Evolutionary conservation across 768 basidiomycete genomes (phyloP), one percentile per base, ranked within the genome.

Genomic region (Coprinopsis sp.): DNA sequence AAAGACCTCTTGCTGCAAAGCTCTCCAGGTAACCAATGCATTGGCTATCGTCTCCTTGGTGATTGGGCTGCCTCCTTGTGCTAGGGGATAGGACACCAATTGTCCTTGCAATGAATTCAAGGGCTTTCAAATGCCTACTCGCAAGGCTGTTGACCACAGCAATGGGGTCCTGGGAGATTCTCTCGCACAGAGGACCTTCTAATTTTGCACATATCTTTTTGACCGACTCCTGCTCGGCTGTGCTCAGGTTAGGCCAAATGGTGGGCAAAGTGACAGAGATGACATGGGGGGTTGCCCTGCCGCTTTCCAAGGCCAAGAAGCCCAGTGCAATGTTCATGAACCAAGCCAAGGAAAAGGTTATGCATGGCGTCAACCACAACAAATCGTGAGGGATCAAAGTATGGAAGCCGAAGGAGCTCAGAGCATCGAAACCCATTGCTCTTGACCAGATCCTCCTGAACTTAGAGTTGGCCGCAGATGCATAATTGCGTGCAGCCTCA

Each of bases 361-460:
- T 72, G 70, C 68, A 73, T 72, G 1, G 59, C 46, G 33, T 73
- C 68, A 18, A 68, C 51, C 0, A 64, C 55, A 1, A 57, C 30
- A 27, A 57, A 62, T 2, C 16, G 33, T 3, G 57, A 52, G 6
- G 59, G 59, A 29, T 68, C 52, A 60, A 64, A 70, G 51, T 71
- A 70, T 0, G 64, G 61, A 6, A 72, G 55, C 10, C 30, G 30
- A n/a, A n/a, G n/a, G n/a, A n/a, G n/a, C n/a, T n/a, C n/a, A n/a
- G n/a, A n/a, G n/a, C n/a, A n/a, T n/a, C n/a, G n/a, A n/a, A n/a
- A n/a, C n/a, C n/a, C n/a, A n/a, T n/a, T n/a, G n/a, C n/a, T n/a
- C n/a, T n/a, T n/a, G n/a, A n/a, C n/a, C n/a, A n/a, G n/a, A n/a
- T n/a, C n/a, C n/a, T n/a, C n/a, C n/a, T n/a, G n/a, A n/a, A n/a